Conservation (phyloP, 768 basidiomycete species). For the Panellus pusillus region DNA sequence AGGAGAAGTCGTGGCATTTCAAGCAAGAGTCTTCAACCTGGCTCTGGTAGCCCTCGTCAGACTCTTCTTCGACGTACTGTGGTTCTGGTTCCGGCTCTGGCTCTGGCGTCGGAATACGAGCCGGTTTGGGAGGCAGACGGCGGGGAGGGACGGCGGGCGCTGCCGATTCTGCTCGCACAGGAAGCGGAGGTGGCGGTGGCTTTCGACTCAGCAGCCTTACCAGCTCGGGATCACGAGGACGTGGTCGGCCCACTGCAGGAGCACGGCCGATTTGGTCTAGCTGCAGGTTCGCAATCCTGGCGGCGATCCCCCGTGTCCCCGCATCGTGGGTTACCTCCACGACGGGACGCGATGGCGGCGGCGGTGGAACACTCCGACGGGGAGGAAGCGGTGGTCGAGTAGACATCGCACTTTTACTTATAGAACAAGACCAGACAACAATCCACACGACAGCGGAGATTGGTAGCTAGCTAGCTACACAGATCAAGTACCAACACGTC, state of each 20-base stretch:
- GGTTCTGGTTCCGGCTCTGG: conserved; percentile 25
- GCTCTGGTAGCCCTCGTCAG: conserved; percentile 13
- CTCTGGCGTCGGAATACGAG: conserved; percentile 31
- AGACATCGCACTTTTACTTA: background rate
- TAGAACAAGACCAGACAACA: too few species aligned
- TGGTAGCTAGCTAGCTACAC: too few species aligned
- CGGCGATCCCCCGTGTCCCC: conserved; percentile 25
- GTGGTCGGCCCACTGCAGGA: background rate
- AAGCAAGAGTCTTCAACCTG: conserved; percentile 29
- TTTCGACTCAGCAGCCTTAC: conserved; percentile 8
- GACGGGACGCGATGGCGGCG: conserved; percentile 16
- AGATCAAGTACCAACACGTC: too few species aligned
- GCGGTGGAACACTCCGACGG: conserved; percentile 28
- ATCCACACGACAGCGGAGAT: too few species aligned
- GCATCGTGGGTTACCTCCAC: conserved; percentile 1
- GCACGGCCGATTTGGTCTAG: conserved; percentile 24
- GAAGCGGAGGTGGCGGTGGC: conserved; percentile 14
- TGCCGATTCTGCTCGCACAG: conserved; percentile 5
- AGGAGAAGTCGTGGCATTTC: conserved; percentile 44
- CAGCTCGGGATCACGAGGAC: conserved; percentile 6
- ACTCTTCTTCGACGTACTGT: conserved; percentile 9
- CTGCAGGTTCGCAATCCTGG: conserved; percentile 33
- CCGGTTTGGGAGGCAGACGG: conserved; percentile 33
- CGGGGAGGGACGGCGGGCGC: conserved; percentile 22
- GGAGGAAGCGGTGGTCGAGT: conserved; percentile 27